phyloP scores from a whole-genome alignment of 805 yeast genomes.

The Wickerhamiella galacta region DNA sequence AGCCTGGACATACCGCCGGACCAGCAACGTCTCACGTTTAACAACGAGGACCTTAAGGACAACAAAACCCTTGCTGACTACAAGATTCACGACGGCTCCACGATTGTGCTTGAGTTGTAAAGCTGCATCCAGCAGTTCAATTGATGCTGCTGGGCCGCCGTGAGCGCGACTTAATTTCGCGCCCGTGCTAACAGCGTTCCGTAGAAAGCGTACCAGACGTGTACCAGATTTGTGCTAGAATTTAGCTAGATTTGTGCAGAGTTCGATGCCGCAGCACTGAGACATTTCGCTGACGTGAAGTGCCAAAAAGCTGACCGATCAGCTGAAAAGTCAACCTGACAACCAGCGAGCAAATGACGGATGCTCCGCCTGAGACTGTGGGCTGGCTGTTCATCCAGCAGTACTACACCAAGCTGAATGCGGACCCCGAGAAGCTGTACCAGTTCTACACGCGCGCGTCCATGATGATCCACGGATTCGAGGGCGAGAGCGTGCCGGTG shows the following conservation, averaged over 20 bases:
- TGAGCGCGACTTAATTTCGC: no score
- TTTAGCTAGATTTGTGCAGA: no score
- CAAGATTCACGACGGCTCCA: slow-evolving; percentile 99
- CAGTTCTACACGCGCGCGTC: slow-evolving; percentile 23
- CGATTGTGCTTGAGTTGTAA: no score
- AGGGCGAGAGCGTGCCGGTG: slow-evolving; percentile 20
- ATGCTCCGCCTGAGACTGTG: slow-evolving; percentile 12
- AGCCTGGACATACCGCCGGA: slow-evolving; percentile 99
- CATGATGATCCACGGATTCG: slow-evolving; percentile 23
- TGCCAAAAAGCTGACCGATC: no score
- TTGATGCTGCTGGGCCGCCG: no score
- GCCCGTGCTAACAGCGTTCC: no score
- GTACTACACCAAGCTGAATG: slow-evolving; percentile 24
- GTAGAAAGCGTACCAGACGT: no score
- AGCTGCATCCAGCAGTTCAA: no score
- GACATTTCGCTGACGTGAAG: no score
- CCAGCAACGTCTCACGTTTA: slow-evolving; percentile 98
- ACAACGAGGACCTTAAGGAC: slow-evolving; percentile 99
- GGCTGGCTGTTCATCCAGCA: slow-evolving; percentile 27
- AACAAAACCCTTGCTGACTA: slow-evolving; percentile 98
- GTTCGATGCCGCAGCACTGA: no score
- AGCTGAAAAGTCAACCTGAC: neutral
- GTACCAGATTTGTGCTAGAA: no score
- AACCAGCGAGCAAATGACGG: neutral
- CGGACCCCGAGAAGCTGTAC: slow-evolving; percentile 19